phyloP scores from a whole-genome alignment of 768 basidiomycete species.

The Tephrocybe sp. region DNA sequence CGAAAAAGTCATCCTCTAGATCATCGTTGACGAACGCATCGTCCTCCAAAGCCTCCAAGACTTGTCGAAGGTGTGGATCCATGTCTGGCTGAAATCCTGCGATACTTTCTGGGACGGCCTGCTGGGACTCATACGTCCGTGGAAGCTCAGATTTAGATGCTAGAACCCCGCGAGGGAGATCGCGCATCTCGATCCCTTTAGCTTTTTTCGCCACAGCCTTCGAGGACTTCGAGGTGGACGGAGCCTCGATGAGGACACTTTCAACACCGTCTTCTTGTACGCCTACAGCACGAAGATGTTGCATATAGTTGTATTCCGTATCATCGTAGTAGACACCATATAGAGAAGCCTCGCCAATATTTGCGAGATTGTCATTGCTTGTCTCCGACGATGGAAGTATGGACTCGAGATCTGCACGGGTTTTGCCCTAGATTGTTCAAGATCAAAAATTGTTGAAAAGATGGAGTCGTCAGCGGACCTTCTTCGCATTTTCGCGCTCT shows the following conservation, averaged over 20 bases:
- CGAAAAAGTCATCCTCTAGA: slow-evolving; percentile 76
- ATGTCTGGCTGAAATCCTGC: slow-evolving; percentile 93
- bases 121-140: slow-evolving; percentile 71
- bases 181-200: slow-evolving; percentile 42
- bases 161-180: slow-evolving; percentile 69
- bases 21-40: slow-evolving; percentile 88
- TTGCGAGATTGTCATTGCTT: slow-evolving; percentile 45
- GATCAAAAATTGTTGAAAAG: slow-evolving; percentile 17
- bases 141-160: slow-evolving; percentile 77
- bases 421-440: slow-evolving; percentile 60
- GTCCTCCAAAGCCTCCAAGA: slow-evolving; percentile 92
- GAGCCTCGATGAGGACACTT: slow-evolving; percentile 79
- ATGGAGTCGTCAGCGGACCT: slow-evolving; percentile 37
- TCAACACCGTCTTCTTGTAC: slow-evolving; percentile 80
- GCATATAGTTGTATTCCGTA: slow-evolving; percentile 97
- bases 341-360: slow-evolving; percentile 82
- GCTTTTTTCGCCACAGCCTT: slow-evolving; percentile 30
- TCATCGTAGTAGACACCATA: slow-evolving; percentile 97
- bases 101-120: slow-evolving; percentile 79
- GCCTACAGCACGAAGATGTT: slow-evolving; percentile 84
- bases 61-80: slow-evolving; percentile 93
- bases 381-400: slow-evolving; percentile 49
- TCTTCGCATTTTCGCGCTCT: slow-evolving; percentile 68
- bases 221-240: slow-evolving; percentile 35
- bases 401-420: slow-evolving; percentile 77